Percentiles rank a stretch among this genome's conserved stretches.
Conservation (phyloP, 2,329 filamentous ascomycete genomes). For the Fusarium bulbicola region DNA sequence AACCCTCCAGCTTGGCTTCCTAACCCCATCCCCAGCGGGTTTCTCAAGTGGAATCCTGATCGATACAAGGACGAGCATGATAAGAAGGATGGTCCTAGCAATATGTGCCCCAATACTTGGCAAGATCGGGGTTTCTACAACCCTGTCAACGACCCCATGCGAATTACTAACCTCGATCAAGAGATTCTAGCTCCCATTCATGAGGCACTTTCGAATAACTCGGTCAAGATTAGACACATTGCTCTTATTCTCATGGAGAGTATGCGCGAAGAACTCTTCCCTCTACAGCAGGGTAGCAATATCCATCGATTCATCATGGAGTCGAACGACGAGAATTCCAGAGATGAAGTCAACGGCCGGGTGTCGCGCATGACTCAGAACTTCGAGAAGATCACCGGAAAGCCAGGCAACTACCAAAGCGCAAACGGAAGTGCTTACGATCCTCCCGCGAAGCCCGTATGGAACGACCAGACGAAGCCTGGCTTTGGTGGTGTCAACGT, state of each 20-base stretch:
- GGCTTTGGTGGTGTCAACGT: constrained; percentile 51
- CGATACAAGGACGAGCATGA: constrained; percentile 22
- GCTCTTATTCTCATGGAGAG: constrained; percentile 55
- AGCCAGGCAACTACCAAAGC: constrained; percentile 23
- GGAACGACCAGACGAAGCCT: constrained; percentile 30
- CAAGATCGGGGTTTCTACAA: constrained; percentile 44
- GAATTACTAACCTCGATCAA: constrained; percentile 50
- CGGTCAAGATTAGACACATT: constrained; percentile 54
- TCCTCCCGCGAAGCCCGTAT: constrained; percentile 36
- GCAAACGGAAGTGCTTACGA: constrained; percentile 40
- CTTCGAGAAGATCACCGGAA: constrained; percentile 34
- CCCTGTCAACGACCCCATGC: constrained; percentile 51
- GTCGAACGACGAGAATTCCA: constrained; percentile 42
- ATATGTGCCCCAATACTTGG: constrained; percentile 21
- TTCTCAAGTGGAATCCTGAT: constrained; percentile 41
- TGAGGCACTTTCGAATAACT: constrained; percentile 34
- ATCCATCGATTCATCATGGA: constrained; percentile 48
- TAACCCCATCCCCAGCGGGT: constrained; percentile 37
- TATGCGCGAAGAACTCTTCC: constrained; percentile 56
- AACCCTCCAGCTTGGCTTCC: constrained; percentile 43
- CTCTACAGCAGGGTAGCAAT: constrained; percentile 51
- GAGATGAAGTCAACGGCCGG: constrained; percentile 44
- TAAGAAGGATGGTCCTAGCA: constrained; percentile 36
- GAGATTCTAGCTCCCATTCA: constrained; percentile 42
- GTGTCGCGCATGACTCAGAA: constrained; percentile 44